Evolutionary conservation across 2,329 filamentous ascomycete genomes (phyloP), one percentile per base, ranked within the genome.

Genomic region (Macrophomina phaseolina): DNA sequence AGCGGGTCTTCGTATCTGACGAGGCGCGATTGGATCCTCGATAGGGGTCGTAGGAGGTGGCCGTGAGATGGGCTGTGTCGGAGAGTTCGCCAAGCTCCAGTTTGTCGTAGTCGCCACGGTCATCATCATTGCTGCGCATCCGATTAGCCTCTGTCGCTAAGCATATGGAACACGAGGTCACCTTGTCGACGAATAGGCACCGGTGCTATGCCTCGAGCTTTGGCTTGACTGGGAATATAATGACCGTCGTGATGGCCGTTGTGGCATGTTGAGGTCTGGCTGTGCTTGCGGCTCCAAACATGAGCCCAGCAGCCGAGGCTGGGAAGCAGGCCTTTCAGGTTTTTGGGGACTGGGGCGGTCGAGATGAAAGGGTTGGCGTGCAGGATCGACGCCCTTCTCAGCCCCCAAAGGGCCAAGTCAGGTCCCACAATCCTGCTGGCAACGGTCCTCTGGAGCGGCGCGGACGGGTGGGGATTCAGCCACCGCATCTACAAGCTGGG

Each of bases 11-110:
- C 8, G 40, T 14, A 30, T 16, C 32, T 32, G 52, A 18, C 7
- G 52, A 55, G 5, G 30, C 5, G 42, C 56, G 56, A 14, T 11
- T 36, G 8, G 56, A 38, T 8, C 56, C 28, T 23, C 42, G 40
- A 28, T 61, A 61, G 23, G 56, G 56, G n/a, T 61, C 56, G 42
- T 61, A 61, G 9, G 56, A 11, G 4, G 56, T 61, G 11, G 16
- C 8, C 2, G 16, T 36, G 11, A 61, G 42, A 9, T 48, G 56
- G 42, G 42, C 30, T 5, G 56, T 61, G 30, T 61, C 48, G 42
- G 56, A 61, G 56, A 61, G 56, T n/a, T 49, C 56, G 9, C 56
- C 56, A 16, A 61, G 56, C 42, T 61, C 56, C 56, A 61, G n/a
- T 32, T 28, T 61, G 30, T 49, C 56, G 42, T 61, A 61, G 42